Base-by-base conservation (phyloP, 2,329 filamentous ascomycete species). In the Metarhizium anisopliae region DNA sequence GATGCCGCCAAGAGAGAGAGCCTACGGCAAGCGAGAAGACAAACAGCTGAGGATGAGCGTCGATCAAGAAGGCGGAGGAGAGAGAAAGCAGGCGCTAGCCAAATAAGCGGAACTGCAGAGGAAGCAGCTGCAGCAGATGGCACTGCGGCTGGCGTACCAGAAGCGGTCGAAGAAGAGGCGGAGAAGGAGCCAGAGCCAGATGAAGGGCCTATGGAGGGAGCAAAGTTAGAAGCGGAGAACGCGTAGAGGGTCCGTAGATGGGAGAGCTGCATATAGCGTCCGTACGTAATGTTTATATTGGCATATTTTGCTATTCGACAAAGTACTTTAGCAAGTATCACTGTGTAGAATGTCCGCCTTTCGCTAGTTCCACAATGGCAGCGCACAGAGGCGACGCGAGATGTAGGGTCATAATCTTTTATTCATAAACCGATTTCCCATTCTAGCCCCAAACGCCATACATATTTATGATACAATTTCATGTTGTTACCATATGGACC, bases 31-130 rank as follows among this genome's bases (percentile, higher is more conserved):
- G 71, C 75, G 59, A 69, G 79, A 63, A 74, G 87, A 65, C 87
- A 92, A 67, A 90, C 83, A 59, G 89, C 89, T 2, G 89, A 94
- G 62, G 87, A 90, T 60, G 90, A 95, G 71, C 77, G 90, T 54
- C 80, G 83, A 56, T 76, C 81, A 60, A 74, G 89, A 47, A 75
- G 90, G 63, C 74, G 87, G 59, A 76, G 89, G 62, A 76, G 88
- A 60, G 82, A 87, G 57, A 86, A 82, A 64, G 77, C 79, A 10
- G 70, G 71, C 13, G 67, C 70, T 16, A 75, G 61, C 49, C 64
- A 68, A 49, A 52, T 13, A 7, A 47, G 70, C 7, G 64, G 68
- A 36, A 50, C 54, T 40, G 64, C 59, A 32, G 61, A 66, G 20
- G 63, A 65, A 20, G 51, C 58, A 25, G 57, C 62, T 42, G 59